These are phyloP conservation scores for Lippia alba DNA, from an alignment of 305 asterid genomes.

Conservation along the genomic window DNA sequence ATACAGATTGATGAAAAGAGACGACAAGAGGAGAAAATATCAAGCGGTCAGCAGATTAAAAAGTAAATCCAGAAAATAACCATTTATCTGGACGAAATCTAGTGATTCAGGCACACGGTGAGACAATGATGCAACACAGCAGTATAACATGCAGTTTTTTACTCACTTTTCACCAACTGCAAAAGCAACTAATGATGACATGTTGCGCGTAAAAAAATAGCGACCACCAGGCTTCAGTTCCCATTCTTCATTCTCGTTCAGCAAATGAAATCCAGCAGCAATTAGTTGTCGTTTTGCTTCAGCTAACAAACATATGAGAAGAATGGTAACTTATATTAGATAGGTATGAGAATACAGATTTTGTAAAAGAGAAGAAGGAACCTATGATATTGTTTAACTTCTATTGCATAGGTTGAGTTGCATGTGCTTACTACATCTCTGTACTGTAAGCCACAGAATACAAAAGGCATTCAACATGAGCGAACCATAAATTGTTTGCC, in stretches of 20 bases:
- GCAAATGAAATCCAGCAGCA: constrained; percentile 90
- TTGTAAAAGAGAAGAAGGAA: neutral
- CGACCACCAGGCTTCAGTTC: constrained; percentile 95
- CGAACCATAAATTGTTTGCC: neutral
- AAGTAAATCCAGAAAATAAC: constrained; percentile 19
- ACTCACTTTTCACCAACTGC: constrained; percentile 93
- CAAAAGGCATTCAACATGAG: constrained; percentile 19
- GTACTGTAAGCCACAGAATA: neutral
- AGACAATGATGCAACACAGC: constrained; percentile 26
- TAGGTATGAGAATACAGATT: constrained; percentile 19
- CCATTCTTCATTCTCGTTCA: constrained; percentile 92
- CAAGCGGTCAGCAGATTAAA: constrained; percentile 10
- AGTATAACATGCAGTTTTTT: constrained; percentile 26
- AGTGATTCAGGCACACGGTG: constrained; percentile 27
- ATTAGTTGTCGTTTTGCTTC: constrained; percentile 88
- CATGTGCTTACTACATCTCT: constrained; percentile 17
- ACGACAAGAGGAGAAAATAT: constrained; percentile 19
- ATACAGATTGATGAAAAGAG: constrained; percentile 17
- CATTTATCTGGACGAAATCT: constrained; percentile 21
- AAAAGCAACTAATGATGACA: constrained; percentile 95
- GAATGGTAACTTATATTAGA: no score
- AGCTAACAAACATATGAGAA: constrained; percentile 50
- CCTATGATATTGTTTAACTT: neutral
- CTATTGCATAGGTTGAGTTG: neutral
- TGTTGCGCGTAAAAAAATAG: constrained; percentile 89